phyloP scores from a whole-genome alignment of 176 grass and related monocot genomes.

The Bonia amplexicaulis region DNA sequence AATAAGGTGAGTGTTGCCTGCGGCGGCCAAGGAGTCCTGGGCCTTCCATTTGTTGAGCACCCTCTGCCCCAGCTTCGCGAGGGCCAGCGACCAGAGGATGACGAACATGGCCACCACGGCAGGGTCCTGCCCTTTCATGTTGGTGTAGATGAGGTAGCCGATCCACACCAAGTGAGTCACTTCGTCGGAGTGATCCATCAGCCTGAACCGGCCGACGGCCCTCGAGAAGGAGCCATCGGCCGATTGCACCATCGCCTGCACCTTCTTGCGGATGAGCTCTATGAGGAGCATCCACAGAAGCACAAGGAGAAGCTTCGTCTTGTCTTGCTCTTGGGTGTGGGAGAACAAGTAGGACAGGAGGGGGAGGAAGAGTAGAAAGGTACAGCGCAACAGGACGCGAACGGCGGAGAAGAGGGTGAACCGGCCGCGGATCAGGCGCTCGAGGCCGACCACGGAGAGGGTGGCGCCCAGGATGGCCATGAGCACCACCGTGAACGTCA shows the following conservation, averaged over 20 bases:
- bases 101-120: neutral
- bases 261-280: too few species aligned
- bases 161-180: neutral
- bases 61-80: neutral
- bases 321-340: too few species aligned
- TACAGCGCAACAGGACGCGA: too few species aligned
- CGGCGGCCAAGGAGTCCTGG: neutral
- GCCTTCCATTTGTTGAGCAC: neutral
- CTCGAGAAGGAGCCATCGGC: neutral
- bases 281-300: too few species aligned
- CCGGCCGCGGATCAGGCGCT: too few species aligned
- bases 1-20: neutral
- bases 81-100: neutral
- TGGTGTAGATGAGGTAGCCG: conserved; percentile 13
- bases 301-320: too few species aligned
- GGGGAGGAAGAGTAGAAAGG: too few species aligned
- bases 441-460: too few species aligned
- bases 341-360: too few species aligned
- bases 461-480: too few species aligned
- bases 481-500: too few species aligned
- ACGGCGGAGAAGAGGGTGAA: too few species aligned
- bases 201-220: neutral
- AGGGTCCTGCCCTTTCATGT: neutral
- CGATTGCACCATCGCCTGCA: neutral
- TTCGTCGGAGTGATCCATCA: neutral